phyloP scores from a whole-genome alignment of 805 yeast genomes.

The Lachancea dasiensis region DNA sequence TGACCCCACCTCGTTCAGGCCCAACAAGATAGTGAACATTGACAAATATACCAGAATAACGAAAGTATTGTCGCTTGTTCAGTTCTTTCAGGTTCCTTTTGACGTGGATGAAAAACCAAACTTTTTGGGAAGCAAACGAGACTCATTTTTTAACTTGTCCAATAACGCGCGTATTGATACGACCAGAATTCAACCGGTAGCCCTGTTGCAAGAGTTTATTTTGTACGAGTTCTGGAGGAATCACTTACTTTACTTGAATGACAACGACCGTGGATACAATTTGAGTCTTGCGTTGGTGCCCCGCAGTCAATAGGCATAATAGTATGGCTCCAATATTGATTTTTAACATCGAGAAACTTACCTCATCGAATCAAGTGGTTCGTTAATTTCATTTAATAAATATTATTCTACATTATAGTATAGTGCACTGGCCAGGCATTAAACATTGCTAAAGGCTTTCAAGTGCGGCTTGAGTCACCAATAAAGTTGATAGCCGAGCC shows the following conservation, averaged over 20 bases:
- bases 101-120: constrained; percentile 16
- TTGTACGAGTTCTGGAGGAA: constrained; percentile 68
- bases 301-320: background rate
- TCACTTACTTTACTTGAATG: constrained; percentile 50
- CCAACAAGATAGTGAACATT: constrained; percentile 53
- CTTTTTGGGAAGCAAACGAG: constrained; percentile 16
- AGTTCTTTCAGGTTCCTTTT: constrained; percentile 61
- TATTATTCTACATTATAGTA: constrained; percentile 31
- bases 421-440: constrained; percentile 16
- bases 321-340: background rate
- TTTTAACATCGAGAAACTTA: background rate
- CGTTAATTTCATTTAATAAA: constrained; percentile 3
- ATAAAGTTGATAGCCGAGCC: constrained; percentile 95
- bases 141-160: constrained; percentile 25
- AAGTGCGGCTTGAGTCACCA: constrained; percentile 47
- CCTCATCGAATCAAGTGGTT: background rate
- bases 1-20: constrained; percentile 46
- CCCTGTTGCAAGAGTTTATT: constrained; percentile 44
- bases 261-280: constrained; percentile 68
- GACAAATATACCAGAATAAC: constrained; percentile 69
- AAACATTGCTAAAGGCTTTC: background rate
- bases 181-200: constrained; percentile 29
- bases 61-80: constrained; percentile 58
- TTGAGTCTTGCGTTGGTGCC: constrained; percentile 49
- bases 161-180: constrained; percentile 26